Percentiles rank a stretch among this genome's conserved stretches.
phyloP scores from a whole-genome alignment of 306 rosid genomes.

The Ceratonia siliqua region DNA sequence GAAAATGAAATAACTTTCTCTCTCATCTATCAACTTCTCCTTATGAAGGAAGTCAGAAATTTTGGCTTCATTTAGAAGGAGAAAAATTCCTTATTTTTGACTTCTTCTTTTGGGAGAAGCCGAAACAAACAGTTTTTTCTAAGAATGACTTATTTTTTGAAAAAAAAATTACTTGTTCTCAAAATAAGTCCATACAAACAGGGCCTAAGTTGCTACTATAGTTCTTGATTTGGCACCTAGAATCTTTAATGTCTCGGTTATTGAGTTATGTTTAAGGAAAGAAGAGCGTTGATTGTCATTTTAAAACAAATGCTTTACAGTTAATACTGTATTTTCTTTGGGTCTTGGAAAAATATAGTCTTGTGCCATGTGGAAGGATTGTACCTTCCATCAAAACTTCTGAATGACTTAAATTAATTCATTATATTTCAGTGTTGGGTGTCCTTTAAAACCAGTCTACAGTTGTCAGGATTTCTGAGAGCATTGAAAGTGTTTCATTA shows the following conservation, averaged over 20 bases:
- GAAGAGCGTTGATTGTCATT: not conserved
- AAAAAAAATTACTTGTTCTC: no score
- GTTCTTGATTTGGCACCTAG: not conserved
- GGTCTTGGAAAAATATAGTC: not conserved
- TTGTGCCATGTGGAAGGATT: not conserved
- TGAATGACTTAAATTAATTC: not conserved
- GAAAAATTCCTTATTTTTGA: no score
- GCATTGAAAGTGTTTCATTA: not conserved
- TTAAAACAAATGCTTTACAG: not conserved
- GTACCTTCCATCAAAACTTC: not conserved
- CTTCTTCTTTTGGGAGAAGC: no score
- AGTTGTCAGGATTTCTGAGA: not conserved
- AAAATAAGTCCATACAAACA: no score
- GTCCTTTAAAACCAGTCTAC: not conserved
- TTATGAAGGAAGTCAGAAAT: no score
- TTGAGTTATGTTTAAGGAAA: not conserved
- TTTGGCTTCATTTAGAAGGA: no score
- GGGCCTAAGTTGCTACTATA: not conserved
- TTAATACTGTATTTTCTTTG: not conserved
- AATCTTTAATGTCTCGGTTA: not conserved
- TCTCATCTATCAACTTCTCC: no score
- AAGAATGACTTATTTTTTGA: no score
- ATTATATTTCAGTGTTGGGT: not conserved
- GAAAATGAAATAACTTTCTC: no score
- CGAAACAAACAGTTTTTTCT: no score